Percentiles rank a stretch among this genome's conserved stretches.
These are phyloP conservation scores for Rheum nobile DNA, from an alignment of 148 eudicot genomes.

Conservation along the genomic window DNA sequence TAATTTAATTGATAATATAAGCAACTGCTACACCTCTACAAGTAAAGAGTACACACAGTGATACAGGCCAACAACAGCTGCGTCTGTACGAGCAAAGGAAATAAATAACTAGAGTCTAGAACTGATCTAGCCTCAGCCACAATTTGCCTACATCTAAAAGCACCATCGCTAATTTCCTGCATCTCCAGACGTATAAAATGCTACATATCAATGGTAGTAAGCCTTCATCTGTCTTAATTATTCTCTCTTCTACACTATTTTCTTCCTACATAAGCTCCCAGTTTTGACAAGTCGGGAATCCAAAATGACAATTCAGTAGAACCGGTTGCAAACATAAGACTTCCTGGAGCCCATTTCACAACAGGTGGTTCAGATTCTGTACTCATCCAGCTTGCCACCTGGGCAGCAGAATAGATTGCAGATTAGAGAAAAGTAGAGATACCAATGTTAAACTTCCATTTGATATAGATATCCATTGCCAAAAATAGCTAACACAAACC, in stretches of 20 bases:
- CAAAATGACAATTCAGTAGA: conserved; percentile 84
- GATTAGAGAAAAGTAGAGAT: not conserved
- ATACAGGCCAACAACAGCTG: not conserved
- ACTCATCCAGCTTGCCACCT: conserved; percentile 93
- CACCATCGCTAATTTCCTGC: not conserved
- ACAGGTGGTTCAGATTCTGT: conserved; percentile 79
- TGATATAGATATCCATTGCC: not conserved
- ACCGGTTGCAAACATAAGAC: conserved; percentile 88
- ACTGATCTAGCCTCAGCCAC: not conserved
- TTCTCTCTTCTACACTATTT: conserved; percentile 25
- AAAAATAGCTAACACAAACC: not conserved
- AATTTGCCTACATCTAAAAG: not conserved
- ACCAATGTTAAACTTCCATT: not conserved
- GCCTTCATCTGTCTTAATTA: not conserved
- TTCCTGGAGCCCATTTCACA: conserved; percentile 88
- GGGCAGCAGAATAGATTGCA: not conserved
- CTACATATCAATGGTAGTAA: not conserved
- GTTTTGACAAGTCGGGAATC: conserved; percentile 88
- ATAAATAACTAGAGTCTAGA: not conserved
- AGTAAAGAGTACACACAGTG: not conserved
- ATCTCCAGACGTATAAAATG: not conserved
- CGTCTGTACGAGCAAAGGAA: not conserved
- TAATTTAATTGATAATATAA: not conserved
- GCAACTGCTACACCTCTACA: not conserved
- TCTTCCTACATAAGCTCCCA: conserved; percentile 73